These are phyloP conservation scores for Tuber umbilicatum DNA, from an alignment of 495 filamentous ascomycete genomes.

Conservation along the genomic window DNA sequence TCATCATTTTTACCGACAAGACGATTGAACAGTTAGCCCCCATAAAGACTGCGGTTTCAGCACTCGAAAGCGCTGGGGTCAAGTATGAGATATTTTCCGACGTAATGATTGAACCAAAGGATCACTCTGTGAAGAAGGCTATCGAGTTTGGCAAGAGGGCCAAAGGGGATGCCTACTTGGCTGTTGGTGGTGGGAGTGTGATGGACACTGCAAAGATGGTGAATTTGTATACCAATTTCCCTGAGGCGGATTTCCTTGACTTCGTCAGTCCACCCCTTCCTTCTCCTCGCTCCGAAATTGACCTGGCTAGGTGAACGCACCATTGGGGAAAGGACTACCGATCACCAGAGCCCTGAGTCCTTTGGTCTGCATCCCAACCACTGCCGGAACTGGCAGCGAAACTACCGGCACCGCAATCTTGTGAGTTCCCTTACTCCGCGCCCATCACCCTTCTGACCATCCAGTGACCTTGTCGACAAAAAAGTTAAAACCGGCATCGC, in stretches of 20 bases:
- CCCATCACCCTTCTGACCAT: not conserved
- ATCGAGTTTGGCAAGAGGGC: conserved; percentile 69
- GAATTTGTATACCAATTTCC: conserved; percentile 88
- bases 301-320: conserved; percentile 62
- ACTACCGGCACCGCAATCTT: conserved; percentile 98
- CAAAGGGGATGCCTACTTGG: conserved; percentile 69
- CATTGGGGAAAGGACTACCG: conserved; percentile 78
- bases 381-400: conserved; percentile 89
- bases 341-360: conserved; percentile 72
- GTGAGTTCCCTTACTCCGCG: conserved; percentile 9
- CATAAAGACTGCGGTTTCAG: conserved; percentile 76
- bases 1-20: conserved; percentile 82
- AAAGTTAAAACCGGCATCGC: conserved; percentile 92
- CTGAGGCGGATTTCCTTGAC: conserved; percentile 84
- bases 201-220: conserved; percentile 98
- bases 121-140: conserved; percentile 73
- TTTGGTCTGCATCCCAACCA: conserved; percentile 88
- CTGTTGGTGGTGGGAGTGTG: conserved; percentile 80
- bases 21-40: conserved; percentile 73
- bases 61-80: conserved; percentile 66
- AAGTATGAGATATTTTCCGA: conserved; percentile 72
- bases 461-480: conserved; percentile 67
- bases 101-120: conserved; percentile 82
- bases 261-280: conserved; percentile 51
- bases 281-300: not conserved